A percentile compares a stretch with the other conserved stretches of the same genome.
These are phyloP conservation scores for Rhodotorula sp. DNA, from an alignment of 1,284 basidiomycete genomes.

Conservation along the genomic window DNA sequence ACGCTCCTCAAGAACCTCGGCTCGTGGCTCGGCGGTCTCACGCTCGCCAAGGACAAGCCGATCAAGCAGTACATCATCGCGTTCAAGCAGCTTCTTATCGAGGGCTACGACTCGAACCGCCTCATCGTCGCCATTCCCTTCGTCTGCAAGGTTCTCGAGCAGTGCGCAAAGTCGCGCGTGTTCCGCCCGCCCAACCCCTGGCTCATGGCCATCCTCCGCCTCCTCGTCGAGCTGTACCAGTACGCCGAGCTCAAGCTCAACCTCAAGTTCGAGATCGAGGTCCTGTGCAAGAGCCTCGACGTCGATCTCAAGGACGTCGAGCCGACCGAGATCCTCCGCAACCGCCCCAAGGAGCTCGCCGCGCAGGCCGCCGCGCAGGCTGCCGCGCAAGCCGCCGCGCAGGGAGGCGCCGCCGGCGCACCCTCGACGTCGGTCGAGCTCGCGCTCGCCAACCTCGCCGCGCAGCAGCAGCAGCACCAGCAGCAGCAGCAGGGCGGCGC, in stretches of 20 bases:
- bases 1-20: conserved; percentile 90
- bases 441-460: conserved; percentile 63
- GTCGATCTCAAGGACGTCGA: conserved; percentile 86
- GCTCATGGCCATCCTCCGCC: conserved; percentile 90
- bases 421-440: conserved; percentile 53
- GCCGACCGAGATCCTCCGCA: conserved; percentile 78
- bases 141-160: conserved; percentile 94
- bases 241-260: conserved; percentile 96
- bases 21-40: conserved; percentile 91
- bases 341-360: conserved; percentile 56
- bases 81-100: conserved; percentile 92
- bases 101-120: conserved; percentile 90
- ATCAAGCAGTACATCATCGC: conserved; percentile 91
- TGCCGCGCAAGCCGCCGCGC: conserved; percentile 29
- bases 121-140: conserved; percentile 96
- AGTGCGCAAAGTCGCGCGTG: conserved; percentile 82
- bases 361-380: conserved; percentile 48
- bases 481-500: conserved; percentile 56
- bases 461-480: conserved; percentile 65
- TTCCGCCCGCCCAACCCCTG: conserved; percentile 98
- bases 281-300: conserved; percentile 87
- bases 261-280: conserved; percentile 98
- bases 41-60: conserved; percentile 85
- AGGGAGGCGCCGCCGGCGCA: conserved; percentile 6
- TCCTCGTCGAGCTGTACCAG: conserved; percentile 93